Conservation (phyloP, 768 basidiomycete genomes). For the Lepiota brunneoincarnata region DNA sequence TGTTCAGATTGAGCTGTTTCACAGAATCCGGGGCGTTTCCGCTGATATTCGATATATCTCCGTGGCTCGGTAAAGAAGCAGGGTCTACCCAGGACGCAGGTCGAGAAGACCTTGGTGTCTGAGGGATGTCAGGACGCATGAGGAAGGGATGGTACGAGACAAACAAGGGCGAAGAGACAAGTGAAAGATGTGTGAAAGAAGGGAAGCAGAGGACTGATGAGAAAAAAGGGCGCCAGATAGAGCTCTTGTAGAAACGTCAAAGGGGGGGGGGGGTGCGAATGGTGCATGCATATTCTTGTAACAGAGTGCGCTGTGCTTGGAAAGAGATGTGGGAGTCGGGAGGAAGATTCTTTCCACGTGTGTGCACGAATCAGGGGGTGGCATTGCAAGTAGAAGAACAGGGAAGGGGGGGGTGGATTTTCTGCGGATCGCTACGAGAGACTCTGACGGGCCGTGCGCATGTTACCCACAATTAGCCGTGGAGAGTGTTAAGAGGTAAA, state of each 20-base stretch:
- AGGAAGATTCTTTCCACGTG: slow-evolving; percentile 1
- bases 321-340: slow-evolving; percentile 7
- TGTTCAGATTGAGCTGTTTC: slow-evolving; percentile 68
- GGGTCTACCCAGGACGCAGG: slow-evolving; percentile 59
- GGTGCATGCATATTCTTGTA: slow-evolving; percentile 11
- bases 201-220: neutral
- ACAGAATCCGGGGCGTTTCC: slow-evolving; percentile 63
- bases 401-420: slow-evolving; percentile 29
- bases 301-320: neutral
- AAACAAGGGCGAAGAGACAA: too few species aligned
- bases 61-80: slow-evolving; percentile 53
- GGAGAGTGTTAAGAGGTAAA: neutral
- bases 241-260: neutral
- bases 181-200: neutral
- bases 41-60: slow-evolving; percentile 52
- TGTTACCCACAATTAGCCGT: neutral
- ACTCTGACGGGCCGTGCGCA: slow-evolving; percentile 6
- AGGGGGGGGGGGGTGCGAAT: neutral
- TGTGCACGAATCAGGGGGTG: neutral
- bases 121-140: slow-evolving; percentile 8
- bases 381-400: neutral
- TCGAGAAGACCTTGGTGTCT: neutral
- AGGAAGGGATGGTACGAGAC: neutral
- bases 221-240: neutral
- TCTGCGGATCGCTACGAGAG: slow-evolving; percentile 37